A percentile compares a stretch with the other conserved stretches of the same genome.
Evolutionary conservation across 2,329 filamentous ascomycete species (phyloP).

Genomic region (Leptoxyphium fumago): DNA sequence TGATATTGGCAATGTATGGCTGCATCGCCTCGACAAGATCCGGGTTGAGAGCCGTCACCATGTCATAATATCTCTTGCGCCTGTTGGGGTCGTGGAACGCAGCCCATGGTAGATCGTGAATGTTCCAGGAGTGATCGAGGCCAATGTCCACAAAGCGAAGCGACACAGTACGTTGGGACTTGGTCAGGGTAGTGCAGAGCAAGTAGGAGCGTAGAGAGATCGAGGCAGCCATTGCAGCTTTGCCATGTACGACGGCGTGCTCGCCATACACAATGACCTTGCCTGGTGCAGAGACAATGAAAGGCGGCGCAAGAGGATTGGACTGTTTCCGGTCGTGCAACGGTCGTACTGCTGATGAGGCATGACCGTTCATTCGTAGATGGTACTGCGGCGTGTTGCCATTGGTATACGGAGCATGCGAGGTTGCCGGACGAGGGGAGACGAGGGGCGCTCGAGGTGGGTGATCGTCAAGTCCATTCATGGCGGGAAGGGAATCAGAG

Average conservation of each 20-base stretch:
- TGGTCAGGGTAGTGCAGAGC: constrained; percentile 84
- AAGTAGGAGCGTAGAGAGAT: constrained; percentile 94
- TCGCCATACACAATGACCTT: constrained; percentile 98
- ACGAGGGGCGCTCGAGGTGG: too few relatives aligned
- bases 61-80: constrained; percentile 90
- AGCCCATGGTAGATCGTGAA: constrained; percentile 79
- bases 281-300: constrained; percentile 95
- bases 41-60: constrained; percentile 62
- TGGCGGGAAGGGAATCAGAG: too few relatives aligned
- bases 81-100: constrained; percentile 65
- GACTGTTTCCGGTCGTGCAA: constrained; percentile 17
- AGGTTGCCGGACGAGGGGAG: too few relatives aligned
- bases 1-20: constrained; percentile 62
- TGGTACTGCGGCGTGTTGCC: too few relatives aligned
- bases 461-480: too few relatives aligned
- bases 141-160: constrained; percentile 85
- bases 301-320: constrained; percentile 61
- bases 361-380: background rate
- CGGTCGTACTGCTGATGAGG: background rate
- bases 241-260: constrained; percentile 94
- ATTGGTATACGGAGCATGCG: too few relatives aligned
- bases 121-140: constrained; percentile 83
- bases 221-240: constrained; percentile 86
- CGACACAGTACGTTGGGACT: constrained; percentile 76
- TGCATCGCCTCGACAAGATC: constrained; percentile 70